Conservation (phyloP, 768 basidiomycete genomes). For the Pholiota molesta region DNA sequence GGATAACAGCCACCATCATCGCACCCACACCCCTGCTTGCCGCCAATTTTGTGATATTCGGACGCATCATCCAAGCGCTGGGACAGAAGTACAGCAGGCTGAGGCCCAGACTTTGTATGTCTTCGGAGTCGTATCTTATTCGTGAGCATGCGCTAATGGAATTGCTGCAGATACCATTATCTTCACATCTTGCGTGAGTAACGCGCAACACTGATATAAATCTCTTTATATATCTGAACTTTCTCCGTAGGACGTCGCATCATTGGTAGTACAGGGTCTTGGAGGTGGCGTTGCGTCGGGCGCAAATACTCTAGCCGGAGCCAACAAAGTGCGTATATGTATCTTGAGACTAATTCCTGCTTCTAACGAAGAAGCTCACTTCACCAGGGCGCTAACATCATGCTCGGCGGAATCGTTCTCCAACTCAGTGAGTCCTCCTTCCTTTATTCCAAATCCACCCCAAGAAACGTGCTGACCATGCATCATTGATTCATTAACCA, state of each 20-base stretch:
- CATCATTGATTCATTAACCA: no score
- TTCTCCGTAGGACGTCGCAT: conserved; percentile 42
- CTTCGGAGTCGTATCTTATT: no score
- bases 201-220: no score
- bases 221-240: background rate
- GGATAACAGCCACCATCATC: conserved; percentile 56
- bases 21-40: conserved; percentile 50
- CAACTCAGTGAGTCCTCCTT: conserved; percentile 36
- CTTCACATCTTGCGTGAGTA: conserved; percentile 39
- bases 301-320: conserved; percentile 20
- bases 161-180: conserved; percentile 41
- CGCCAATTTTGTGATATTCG: conserved; percentile 62
- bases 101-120: conserved; percentile 28
- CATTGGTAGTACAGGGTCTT: conserved; percentile 56
- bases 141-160: background rate
- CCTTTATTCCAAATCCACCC: background rate
- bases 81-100: conserved; percentile 51
- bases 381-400: conserved; percentile 48
- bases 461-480: background rate
- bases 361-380: background rate
- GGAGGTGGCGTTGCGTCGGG: conserved; percentile 54
- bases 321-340: conserved; percentile 15
- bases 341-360: no score
- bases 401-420: conserved; percentile 55
- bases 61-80: conserved; percentile 45